phyloP scores from a whole-genome alignment of 768 basidiomycete species.

The Rhizopogon salebrosus region DNA sequence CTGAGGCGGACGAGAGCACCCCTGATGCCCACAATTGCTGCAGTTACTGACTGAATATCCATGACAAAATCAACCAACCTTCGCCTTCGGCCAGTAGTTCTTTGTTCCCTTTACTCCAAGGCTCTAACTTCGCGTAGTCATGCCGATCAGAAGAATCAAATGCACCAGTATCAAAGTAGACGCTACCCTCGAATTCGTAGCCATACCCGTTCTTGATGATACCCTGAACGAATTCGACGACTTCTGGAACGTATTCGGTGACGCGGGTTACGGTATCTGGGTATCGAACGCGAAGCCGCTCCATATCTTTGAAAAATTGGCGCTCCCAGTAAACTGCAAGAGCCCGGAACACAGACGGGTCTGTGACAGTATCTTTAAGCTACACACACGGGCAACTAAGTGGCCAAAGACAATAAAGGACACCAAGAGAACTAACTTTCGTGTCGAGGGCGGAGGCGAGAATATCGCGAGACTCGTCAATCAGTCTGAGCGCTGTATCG shows the following conservation, averaged over 20 bases:
- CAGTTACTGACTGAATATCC: background rate
- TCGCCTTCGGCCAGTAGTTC: conserved; percentile 89
- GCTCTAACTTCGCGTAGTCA: conserved; percentile 90
- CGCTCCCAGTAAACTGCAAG: conserved; percentile 86
- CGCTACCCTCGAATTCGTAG: conserved; percentile 71
- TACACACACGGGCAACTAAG: conserved; percentile 22
- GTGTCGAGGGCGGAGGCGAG: conserved; percentile 69
- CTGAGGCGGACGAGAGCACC: conserved; percentile 48
- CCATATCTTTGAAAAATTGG: conserved; percentile 91
- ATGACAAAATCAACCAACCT: conserved; percentile 41
- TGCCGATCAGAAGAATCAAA: conserved; percentile 79
- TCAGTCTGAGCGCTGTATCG: conserved; percentile 49
- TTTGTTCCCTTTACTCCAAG: conserved; percentile 92
- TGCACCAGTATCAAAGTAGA: conserved; percentile 85
- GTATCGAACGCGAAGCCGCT: conserved; percentile 74
- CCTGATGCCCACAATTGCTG: conserved; percentile 31
- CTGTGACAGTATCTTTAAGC: conserved; percentile 77
- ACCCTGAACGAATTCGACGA: conserved; percentile 80
- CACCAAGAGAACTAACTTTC: conserved; percentile 42
- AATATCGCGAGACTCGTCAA: conserved; percentile 75
- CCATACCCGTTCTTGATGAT: conserved; percentile 82
- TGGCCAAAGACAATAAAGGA: conserved; percentile 5
- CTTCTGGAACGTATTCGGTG: conserved; percentile 95
- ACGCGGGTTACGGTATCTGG: conserved; percentile 93
- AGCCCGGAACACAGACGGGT: conserved; percentile 79